Conservation (phyloP, 352 stramenopile genomes). For the Globisporangium okanoganense region DNA sequence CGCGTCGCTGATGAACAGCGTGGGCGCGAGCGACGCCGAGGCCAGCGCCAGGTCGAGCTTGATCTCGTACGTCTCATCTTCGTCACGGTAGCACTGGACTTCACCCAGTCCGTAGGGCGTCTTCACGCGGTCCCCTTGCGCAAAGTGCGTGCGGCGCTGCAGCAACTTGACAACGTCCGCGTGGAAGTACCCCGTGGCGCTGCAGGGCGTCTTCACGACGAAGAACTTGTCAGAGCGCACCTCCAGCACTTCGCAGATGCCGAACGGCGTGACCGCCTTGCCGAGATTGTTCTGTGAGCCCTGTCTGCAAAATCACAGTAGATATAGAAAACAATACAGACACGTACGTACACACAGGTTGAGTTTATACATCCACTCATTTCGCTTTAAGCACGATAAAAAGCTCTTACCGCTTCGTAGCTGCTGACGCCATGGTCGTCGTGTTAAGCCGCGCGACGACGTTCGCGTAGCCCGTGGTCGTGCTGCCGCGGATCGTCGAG, state of each 20-base stretch:
- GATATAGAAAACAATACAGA: not conserved
- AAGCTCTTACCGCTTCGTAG: conserved; percentile 1
- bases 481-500: conserved; percentile 64
- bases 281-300: conserved; percentile 16
- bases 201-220: conserved; percentile 44
- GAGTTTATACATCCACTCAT: conserved; percentile 5
- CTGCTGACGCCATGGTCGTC: conserved; percentile 5
- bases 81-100: conserved; percentile 43
- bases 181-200: conserved; percentile 47
- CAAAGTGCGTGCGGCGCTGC: conserved; percentile 48
- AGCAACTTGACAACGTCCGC: conserved; percentile 44
- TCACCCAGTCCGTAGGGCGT: conserved; percentile 49
- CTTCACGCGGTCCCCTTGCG: conserved; percentile 41
- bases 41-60: conserved; percentile 32
- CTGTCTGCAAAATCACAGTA: conserved; percentile 1
- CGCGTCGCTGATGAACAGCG: conserved; percentile 45
- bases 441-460: conserved; percentile 66
- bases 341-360: not conserved
- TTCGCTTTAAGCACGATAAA: not conserved
- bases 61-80: conserved; percentile 56
- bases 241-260: conserved; percentile 41
- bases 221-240: conserved; percentile 55
- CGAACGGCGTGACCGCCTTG: conserved; percentile 49
- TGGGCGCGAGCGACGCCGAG: conserved; percentile 20
- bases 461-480: conserved; percentile 34